Evolutionary conservation across 129 eudicot species (phyloP), one percentile per base, ranked within the genome.

Genomic region (Flaveria ramosissima): DNA sequence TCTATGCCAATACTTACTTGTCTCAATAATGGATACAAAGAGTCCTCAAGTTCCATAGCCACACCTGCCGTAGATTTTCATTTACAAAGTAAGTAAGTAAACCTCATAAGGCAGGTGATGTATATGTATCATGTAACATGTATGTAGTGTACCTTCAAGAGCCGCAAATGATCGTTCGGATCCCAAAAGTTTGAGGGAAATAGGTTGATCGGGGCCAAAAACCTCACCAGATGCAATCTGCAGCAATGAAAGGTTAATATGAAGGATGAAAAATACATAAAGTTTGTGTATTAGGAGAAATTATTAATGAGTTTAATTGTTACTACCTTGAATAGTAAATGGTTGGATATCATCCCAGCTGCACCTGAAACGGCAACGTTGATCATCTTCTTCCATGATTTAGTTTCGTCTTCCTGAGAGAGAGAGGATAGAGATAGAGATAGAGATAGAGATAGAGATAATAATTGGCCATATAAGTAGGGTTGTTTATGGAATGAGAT

Each of bases 151-250:
- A 94, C 98, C 99, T 95, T 95, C 99, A 75, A 95, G 97, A 77
- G 99, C 99, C 76, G 86, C 87, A 43, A 89, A 11, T 62, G 99
- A 95, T 65, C 97, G 83, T 83, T 89, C 92, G 14, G 99, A 95
- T 30, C 99, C 99, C 80, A 95, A 80, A 48, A 95, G 85, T 83
- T 89, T 92, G 41, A 95, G 86, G 32, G 99, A 93, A 60, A 91
- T 81, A 47, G 97, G 99, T 77, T 95, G 99, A 82, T 95, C 86
- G 9, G 86, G 89, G 8, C 99, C 99, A 73, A 95, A 91, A 75
- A 95, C 99, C 84, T 91, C 97, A 19, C 99, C 99, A 39, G 99
- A 91, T 70, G 99, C 97, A 56, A 95, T 92, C 99, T 95, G 94
- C 48, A 36, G 92, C 43, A 36, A 79, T 67, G 51, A 61, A 68